Evolutionary conservation across 2,329 filamentous ascomycete species (phyloP).

Genomic region (Alternaria gansuensis): DNA sequence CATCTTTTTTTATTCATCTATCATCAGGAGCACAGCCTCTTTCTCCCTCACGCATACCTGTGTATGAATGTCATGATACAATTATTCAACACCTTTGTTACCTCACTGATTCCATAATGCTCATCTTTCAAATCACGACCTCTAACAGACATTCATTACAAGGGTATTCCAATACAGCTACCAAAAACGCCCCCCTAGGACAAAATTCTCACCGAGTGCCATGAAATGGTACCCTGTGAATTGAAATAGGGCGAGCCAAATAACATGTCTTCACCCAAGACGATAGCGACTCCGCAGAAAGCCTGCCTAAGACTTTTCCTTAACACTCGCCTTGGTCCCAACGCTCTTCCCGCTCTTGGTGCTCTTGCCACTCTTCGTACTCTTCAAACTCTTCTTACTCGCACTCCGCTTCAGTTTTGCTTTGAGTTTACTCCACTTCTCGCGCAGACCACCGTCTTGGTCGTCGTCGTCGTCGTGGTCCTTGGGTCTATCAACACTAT

Average conservation of each 20-base stretch:
- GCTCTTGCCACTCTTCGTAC: conserved; percentile 45
- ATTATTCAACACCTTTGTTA: not conserved
- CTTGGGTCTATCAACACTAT: conserved; percentile 24
- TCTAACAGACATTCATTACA: not conserved
- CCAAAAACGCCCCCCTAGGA: not conserved
- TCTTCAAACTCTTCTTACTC: conserved; percentile 49
- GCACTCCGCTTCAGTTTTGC: conserved; percentile 46
- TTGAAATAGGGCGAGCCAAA: not conserved
- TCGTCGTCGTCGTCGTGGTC: conserved; percentile 27
- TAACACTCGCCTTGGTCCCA: conserved; percentile 6
- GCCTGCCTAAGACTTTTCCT: conserved; percentile 21
- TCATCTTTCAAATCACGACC: not conserved
- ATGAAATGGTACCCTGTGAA: not conserved
- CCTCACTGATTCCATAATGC: not conserved
- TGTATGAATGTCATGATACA: conserved; percentile 15
- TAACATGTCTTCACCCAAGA: not conserved
- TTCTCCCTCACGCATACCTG: not conserved
- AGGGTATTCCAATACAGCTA: not conserved
- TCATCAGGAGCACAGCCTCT: not conserved
- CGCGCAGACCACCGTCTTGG: conserved; percentile 33
- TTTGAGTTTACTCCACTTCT: conserved; percentile 51
- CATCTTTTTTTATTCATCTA: not conserved
- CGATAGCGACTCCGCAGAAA: conserved; percentile 6
- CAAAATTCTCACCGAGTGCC: not conserved
- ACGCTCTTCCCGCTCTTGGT: conserved; percentile 35